Conservation (phyloP, 176 grass and related monocot species). For the Juncus effusus region DNA sequence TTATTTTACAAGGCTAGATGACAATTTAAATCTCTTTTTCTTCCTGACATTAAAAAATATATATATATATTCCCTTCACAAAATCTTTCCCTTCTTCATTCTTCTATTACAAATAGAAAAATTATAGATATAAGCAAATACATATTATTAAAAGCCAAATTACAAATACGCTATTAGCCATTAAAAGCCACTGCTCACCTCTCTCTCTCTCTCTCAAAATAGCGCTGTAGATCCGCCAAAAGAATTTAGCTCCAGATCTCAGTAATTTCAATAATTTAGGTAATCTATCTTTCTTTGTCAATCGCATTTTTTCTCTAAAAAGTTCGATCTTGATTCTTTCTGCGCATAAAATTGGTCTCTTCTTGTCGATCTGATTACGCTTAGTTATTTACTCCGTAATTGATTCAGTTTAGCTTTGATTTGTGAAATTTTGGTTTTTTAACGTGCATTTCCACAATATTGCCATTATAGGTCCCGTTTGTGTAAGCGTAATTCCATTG, state of each 20-base stretch:
- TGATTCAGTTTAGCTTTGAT: neutral
- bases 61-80: too few species aligned
- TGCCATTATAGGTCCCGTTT: neutral
- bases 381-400: neutral
- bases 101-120: neutral
- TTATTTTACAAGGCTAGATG: too few species aligned
- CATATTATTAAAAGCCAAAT: too few species aligned
- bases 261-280: neutral
- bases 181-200: conserved; percentile 12
- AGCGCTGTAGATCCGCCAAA: conserved; percentile 1
- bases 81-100: too few species aligned
- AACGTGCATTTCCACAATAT: neutral
- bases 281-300: neutral
- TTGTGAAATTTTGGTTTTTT: neutral
- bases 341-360: neutral
- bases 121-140: too few species aligned
- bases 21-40: too few species aligned
- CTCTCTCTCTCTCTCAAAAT: conserved; percentile 5
- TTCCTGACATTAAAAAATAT: too few species aligned
- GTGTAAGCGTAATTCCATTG: neutral
- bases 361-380: neutral
- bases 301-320: neutral
- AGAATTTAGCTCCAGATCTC: conserved; percentile 6
- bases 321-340: conserved; percentile 5
- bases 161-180: neutral